phyloP scores from a whole-genome alignment of 441 rosid genomes.

The Mallotus japonicus region DNA sequence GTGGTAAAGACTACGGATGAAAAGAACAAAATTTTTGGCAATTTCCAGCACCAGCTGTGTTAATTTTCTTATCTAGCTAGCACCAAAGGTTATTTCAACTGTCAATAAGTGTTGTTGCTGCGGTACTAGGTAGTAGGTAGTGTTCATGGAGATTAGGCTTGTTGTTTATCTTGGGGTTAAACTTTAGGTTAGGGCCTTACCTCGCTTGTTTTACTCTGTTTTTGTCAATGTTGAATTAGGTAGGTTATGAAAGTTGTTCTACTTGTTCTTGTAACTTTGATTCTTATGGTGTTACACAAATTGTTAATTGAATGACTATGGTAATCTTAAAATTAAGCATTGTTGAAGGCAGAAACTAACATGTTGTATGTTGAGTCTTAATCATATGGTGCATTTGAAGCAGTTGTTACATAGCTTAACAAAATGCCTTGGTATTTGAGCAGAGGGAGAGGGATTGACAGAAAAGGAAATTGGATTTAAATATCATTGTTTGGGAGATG shows the following conservation, averaged over 20 bases:
- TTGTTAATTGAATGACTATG: conserved; percentile 1
- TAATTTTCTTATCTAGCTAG: not conserved
- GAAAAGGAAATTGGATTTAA: not conserved
- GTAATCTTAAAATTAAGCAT: not conserved
- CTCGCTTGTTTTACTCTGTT: not conserved
- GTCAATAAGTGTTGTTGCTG: not conserved
- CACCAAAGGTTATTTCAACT: not conserved
- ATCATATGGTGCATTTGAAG: not conserved
- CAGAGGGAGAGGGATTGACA: not conserved
- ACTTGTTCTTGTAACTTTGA: not conserved
- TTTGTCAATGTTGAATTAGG: not conserved
- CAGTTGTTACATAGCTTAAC: not conserved
- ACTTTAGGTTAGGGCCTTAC: not conserved
- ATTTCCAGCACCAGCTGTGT: not conserved
- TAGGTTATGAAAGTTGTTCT: not conserved
- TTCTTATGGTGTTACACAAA: not conserved
- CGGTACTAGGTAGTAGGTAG: not conserved
- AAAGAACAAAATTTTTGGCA: not conserved
- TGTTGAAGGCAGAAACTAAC: not conserved
- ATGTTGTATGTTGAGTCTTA: not conserved
- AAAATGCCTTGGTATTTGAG: not conserved
- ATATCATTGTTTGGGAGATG: too few relatives aligned
- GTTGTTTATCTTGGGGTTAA: not conserved
- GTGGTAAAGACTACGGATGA: not conserved
- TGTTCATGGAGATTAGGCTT: not conserved